phyloP scores from a whole-genome alignment of 164 flowering plant species.

The Piper betle region DNA sequence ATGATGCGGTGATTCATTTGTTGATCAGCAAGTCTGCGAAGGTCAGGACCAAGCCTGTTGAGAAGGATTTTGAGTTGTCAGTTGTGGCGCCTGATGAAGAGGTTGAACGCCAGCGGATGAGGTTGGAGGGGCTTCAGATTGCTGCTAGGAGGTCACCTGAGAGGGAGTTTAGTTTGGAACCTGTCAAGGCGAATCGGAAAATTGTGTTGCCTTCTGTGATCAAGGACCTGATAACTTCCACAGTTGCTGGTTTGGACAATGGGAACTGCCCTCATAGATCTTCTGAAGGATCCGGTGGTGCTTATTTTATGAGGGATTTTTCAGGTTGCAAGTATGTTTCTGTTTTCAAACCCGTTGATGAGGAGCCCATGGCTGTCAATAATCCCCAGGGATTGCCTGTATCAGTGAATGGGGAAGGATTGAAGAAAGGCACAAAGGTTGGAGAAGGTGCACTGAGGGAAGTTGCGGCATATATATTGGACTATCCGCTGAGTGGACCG shows the following conservation, averaged over 20 bases:
- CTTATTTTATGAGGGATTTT: slow-evolving; percentile 55
- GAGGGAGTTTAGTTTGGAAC: slow-evolving; percentile 36
- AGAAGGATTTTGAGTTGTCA: not conserved
- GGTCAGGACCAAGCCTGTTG: slow-evolving; percentile 31
- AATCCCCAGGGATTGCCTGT: slow-evolving; percentile 53
- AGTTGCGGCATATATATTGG: slow-evolving; percentile 65
- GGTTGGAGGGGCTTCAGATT: slow-evolving; percentile 9
- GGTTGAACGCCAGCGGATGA: slow-evolving; percentile 2
- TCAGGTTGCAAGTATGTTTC: slow-evolving; percentile 30
- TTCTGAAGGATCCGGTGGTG: slow-evolving; percentile 67
- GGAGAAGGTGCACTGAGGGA: slow-evolving; percentile 78
- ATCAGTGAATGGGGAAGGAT: slow-evolving; percentile 53
- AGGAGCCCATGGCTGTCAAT: slow-evolving; percentile 67
- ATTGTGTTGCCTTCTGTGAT: slow-evolving; percentile 17
- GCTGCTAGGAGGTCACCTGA: slow-evolving; percentile 15
- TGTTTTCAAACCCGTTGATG: slow-evolving; percentile 71
- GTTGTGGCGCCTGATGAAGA: too few species aligned
- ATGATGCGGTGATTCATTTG: slow-evolving; percentile 53
- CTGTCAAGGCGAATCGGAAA: slow-evolving; percentile 32
- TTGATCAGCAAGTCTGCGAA: slow-evolving; percentile 45
- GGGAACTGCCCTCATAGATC: slow-evolving; percentile 49
- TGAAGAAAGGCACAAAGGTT: slow-evolving; percentile 67
- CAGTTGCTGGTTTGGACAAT: slow-evolving; percentile 40
- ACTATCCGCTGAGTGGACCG: slow-evolving; percentile 51
- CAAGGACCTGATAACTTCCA: slow-evolving; percentile 32